Percentiles rank a stretch among this genome's conserved stretches.
These are phyloP conservation scores for Chlorella variabilis DNA, from an alignment of 163 green algal species.

Conservation along the genomic window DNA sequence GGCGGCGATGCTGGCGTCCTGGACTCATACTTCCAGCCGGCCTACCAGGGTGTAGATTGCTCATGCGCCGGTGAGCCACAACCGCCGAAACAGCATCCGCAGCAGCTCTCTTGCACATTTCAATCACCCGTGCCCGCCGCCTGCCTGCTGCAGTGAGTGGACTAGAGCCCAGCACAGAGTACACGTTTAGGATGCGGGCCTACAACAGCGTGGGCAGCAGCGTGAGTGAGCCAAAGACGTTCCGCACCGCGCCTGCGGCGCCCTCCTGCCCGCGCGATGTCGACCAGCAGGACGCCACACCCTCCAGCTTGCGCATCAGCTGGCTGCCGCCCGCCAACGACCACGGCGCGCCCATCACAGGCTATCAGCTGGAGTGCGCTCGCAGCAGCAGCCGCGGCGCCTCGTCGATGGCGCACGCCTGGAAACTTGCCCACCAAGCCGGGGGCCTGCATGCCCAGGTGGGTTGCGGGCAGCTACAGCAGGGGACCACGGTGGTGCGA, in stretches of 20 bases:
- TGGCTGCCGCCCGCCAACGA: conserved; percentile 30
- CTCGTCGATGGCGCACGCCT: not conserved
- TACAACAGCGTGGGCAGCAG: conserved; percentile 60
- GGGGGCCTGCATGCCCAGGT: conserved; percentile 12
- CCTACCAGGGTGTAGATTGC: conserved; percentile 3
- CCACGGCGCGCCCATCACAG: conserved; percentile 35
- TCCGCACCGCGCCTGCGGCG: conserved; percentile 50
- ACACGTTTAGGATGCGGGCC: conserved; percentile 60
- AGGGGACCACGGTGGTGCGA: too few species aligned
- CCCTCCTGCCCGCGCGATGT: conserved; percentile 43
- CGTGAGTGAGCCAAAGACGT: conserved; percentile 27
- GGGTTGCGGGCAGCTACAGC: too few species aligned
- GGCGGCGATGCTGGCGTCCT: too few species aligned
- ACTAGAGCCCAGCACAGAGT: conserved; percentile 58
- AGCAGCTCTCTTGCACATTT: too few species aligned
- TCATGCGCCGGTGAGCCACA: not conserved
- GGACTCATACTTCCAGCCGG: not conserved
- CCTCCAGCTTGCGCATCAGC: not conserved
- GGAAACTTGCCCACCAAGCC: conserved; percentile 2
- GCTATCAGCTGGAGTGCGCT: conserved; percentile 37
- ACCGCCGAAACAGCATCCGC: too few species aligned
- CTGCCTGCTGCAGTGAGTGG: conserved; percentile 43
- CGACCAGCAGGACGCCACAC: not conserved
- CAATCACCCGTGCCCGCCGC: not conserved
- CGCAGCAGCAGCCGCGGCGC: not conserved